Evolutionary conservation across 768 basidiomycete genomes (phyloP), one percentile per base, ranked within the genome.

Genomic region (Rhodotorula toruloides): DNA sequence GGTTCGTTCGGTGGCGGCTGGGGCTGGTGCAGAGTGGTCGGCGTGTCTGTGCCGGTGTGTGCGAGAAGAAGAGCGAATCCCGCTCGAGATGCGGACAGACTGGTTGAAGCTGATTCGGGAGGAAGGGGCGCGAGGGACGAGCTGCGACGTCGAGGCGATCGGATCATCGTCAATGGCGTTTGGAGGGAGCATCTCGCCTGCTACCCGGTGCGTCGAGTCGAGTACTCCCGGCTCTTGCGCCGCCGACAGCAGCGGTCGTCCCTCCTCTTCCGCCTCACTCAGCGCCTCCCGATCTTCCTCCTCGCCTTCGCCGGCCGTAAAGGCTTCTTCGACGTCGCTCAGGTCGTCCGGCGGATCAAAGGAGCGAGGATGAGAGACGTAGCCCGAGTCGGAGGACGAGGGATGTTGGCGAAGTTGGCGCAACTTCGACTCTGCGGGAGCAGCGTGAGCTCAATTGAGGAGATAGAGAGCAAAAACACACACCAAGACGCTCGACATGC

Each of bases 81-180:
- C 67, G 17, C 54, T 58, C n/a, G 42, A 42, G 27, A 68, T 68
- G 9, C 67, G 42, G 12, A 68, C 67, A 22, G 67, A 63, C 22
- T 58, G 43, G 53, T 37, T 49, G 58, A 68, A 68, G 47, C 46
- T 59, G 61, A 68, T 68, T 44, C 29, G 16, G 50, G 14, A 14
- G 59, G 50, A 7, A 43, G 16, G 57, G 11, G 17, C 31, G 59
- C 29, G 19, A 31, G 48, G 2, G 4, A 21, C 4, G 27, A 1
- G 4, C 25, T 47, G 16, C 34, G 4, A 2, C 14, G 42, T 46
- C 48, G 43, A n/a, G 17, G 29, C 3, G 12, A 10, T 27, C 4
- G 6, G 29, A 4, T 50, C 63, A 44, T 54, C 52, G n/a, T 40
- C 54, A 29, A 46, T 54, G 2, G 22, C 59, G 47, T 40, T 50